Evolutionary conservation across 495 filamentous ascomycete genomes (phyloP), one percentile per base, ranked within the genome.

Genomic region (Podospora pseudocomata): DNA sequence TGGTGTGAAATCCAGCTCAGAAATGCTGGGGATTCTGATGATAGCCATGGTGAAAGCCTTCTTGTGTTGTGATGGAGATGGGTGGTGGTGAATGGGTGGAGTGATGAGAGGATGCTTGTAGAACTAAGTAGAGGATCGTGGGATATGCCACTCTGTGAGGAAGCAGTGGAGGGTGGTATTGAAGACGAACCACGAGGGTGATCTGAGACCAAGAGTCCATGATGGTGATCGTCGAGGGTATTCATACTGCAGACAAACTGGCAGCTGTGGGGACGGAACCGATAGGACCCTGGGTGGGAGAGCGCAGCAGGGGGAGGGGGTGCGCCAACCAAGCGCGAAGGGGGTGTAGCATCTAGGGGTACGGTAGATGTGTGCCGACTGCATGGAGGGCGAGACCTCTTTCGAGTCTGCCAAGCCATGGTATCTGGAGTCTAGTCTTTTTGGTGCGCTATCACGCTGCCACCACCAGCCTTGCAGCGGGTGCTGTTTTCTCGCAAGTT

Each of bases 181-280:
- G 55, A 58, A 58, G 55, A 58, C 23, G 55, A 26, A 58, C 55
- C 20, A 27, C 27, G 60, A 58, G 27, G 64, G 34, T 15, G 32
- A 60, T 59, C 64, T 57, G 54, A 65, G 64, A 65, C 55, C 55
- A 20, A n/a, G 19, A 58, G 39, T 27, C 64, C 54, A 60, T 54
- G 64, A 65, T 59, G 64, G 64, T 32, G 54, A 65, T 65, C 64
- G 57, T 59, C 64, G 55, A 59, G 64, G 64, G 39, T 49, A 13
- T 49, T 49, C 39, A 49, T 49, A 49, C 39, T 49, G 39, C 39
- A 49, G 39, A 49, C 23, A 11, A 16, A 49, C 39, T 49, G 39
- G 39, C 39, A 49, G 39, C 39, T 49, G 13, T 49, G 39, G 39
- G 15, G 39, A 49, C 39, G 13, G 39, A 2, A 49, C 9, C 39